phyloP scores from a whole-genome alignment of 1,284 basidiomycete species.

The Moesziomyces sp. region DNA sequence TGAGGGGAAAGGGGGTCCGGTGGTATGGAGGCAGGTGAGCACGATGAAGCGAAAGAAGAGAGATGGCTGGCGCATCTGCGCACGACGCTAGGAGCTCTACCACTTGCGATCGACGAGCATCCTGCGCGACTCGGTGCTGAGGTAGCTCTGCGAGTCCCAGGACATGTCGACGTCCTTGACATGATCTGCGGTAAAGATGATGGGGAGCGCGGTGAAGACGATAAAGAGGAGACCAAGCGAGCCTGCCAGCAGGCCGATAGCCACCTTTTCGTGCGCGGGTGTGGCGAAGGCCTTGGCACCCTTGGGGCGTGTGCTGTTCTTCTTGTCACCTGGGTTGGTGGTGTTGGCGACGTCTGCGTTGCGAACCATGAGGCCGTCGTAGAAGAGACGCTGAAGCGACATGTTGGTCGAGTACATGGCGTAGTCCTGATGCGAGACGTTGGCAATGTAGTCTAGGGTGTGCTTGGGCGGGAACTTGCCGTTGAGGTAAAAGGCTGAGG shows the following conservation, averaged over 20 bases:
- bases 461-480: conserved; percentile 52
- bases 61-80: too few species aligned
- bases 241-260: conserved; percentile 56
- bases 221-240: conserved; percentile 43
- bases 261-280: conserved; percentile 56
- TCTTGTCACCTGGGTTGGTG: conserved; percentile 51
- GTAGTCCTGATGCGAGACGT: conserved; percentile 54
- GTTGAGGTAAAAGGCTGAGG: conserved; percentile 21
- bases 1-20: background rate
- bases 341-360: conserved; percentile 44
- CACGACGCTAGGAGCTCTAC: conserved; percentile 4
- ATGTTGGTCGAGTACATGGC: conserved; percentile 50
- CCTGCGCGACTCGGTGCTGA: conserved; percentile 41
- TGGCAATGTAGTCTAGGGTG: conserved; percentile 45
- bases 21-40: background rate
- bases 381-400: conserved; percentile 44
- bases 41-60: too few species aligned
- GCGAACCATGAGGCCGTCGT: conserved; percentile 32
- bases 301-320: conserved; percentile 21
- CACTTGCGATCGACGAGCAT: conserved; percentile 52
- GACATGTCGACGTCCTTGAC: conserved; percentile 33
- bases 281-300: conserved; percentile 59
- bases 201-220: conserved; percentile 55
- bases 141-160: conserved; percentile 47
- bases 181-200: conserved; percentile 54